Evolutionary conservation across 2,329 filamentous ascomycete species (phyloP).

Genomic region (Dactylellina leptospora): DNA sequence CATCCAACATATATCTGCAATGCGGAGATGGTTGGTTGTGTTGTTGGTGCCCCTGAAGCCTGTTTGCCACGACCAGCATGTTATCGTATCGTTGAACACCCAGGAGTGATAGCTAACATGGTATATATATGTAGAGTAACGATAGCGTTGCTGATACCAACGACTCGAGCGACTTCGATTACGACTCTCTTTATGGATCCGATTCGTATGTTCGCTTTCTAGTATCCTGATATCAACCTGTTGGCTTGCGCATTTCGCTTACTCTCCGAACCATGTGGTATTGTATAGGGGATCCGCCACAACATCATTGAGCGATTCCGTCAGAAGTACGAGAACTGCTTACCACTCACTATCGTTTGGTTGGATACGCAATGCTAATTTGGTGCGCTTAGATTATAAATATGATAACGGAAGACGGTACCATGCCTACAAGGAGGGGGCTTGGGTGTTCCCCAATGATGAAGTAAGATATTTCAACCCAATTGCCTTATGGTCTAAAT

Average conservation of each 20-base stretch:
- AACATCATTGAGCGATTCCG: conserved; percentile 45
- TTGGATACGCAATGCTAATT: neutral
- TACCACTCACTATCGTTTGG: neutral
- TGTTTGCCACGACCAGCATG: neutral
- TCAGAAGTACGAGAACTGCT: conserved; percentile 24
- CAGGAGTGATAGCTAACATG: neutral
- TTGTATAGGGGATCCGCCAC: conserved; percentile 43
- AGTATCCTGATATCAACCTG: neutral
- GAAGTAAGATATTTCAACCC: conserved; percentile 57
- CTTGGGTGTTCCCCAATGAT: conserved; percentile 67
- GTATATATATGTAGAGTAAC: conserved; percentile 12
- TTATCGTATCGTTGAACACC: neutral
- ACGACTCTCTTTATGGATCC: conserved; percentile 49
- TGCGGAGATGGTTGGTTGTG: neutral
- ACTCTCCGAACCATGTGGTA: conserved; percentile 11
- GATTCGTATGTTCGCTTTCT: conserved; percentile 32
- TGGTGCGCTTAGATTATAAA: conserved; percentile 28
- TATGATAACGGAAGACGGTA: conserved; percentile 62
- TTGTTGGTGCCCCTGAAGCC: conserved; percentile 8
- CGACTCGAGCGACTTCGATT: conserved; percentile 2
- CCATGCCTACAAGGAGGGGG: conserved; percentile 63
- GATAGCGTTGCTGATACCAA: conserved; percentile 9
- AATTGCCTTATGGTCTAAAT: neutral
- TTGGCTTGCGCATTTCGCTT: neutral
- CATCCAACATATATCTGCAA: neutral